Conservation (phyloP, 768 basidiomycete genomes). For the Hygrocybe coccinea region DNA sequence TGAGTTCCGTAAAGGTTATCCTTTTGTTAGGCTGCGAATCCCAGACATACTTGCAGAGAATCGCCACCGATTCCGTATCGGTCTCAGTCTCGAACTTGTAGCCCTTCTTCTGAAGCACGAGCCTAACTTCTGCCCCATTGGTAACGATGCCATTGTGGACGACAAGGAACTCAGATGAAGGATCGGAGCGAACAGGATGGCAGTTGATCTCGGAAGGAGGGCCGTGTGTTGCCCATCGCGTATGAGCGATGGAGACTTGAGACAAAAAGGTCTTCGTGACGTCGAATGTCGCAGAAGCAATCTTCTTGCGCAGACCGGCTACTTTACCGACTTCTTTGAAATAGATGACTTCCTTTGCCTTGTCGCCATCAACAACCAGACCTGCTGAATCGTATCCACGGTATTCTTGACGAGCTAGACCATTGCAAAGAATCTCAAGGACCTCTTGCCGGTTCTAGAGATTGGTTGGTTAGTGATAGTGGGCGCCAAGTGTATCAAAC, state of each 20-base stretch:
- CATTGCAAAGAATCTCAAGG: conserved; percentile 84
- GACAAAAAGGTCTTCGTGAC: conserved; percentile 72
- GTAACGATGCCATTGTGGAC: conserved; percentile 99
- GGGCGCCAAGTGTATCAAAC: background rate
- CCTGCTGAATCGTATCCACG: conserved; percentile 97
- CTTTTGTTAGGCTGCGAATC: conserved; percentile 87
- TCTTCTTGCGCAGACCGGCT: conserved; percentile 83
- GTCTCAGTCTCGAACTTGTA: conserved; percentile 94
- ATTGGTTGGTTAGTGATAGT: background rate
- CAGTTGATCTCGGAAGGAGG: conserved; percentile 84
- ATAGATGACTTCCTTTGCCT: conserved; percentile 65
- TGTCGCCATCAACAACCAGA: conserved; percentile 87
- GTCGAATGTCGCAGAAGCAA: conserved; percentile 65
- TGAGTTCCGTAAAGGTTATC: conserved; percentile 80
- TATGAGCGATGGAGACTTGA: conserved; percentile 97
- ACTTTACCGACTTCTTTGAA: conserved; percentile 99
- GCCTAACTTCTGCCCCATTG: conserved; percentile 81
- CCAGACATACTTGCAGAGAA: conserved; percentile 93
- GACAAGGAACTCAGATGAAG: conserved; percentile 76
- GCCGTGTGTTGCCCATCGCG: conserved; percentile 99
- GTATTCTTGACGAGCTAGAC: conserved; percentile 93
- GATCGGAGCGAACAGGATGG: conserved; percentile 88
- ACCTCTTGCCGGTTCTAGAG: conserved; percentile 83
- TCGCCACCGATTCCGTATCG: conserved; percentile 96
- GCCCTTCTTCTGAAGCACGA: conserved; percentile 92